A percentile compares a stretch with the other conserved stretches of the same genome.
Conservation (phyloP, 2,329 filamentous ascomycete species). For the Ophiostoma sp. region DNA sequence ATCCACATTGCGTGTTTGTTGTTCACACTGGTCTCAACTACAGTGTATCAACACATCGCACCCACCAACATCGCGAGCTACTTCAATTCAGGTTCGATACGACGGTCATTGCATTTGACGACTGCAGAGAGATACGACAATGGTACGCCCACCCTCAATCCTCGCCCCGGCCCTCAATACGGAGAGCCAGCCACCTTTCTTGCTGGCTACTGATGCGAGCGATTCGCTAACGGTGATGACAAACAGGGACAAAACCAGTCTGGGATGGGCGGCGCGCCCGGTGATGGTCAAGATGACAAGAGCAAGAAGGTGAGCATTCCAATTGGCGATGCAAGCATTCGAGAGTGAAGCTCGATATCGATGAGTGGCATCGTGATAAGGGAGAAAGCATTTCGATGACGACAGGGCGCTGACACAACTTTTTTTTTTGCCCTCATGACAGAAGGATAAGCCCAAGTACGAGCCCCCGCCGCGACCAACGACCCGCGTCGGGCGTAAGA, state of each 20-base stretch:
- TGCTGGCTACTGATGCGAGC: neutral
- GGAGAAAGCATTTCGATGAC: neutral
- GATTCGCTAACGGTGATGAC: neutral
- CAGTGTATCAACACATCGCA: constrained; percentile 7
- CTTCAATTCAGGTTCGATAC: neutral
- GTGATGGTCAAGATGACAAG: constrained; percentile 79
- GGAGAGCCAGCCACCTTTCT: too few relatives aligned
- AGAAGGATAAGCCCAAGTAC: constrained; percentile 99
- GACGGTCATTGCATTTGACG: neutral
- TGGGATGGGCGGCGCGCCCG: constrained; percentile 69
- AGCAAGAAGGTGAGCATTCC: constrained; percentile 78
- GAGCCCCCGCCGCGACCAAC: constrained; percentile 96
- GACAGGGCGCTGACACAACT: constrained; percentile 13
- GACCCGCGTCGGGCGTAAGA: constrained; percentile 95
- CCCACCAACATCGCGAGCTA: neutral
- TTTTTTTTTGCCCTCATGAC: constrained; percentile 25
- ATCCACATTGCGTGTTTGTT: constrained; percentile 15
- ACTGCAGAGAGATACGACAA: constrained; percentile 12
- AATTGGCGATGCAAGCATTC: neutral
- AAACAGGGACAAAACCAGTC: constrained; percentile 84
- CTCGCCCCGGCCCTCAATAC: neutral
- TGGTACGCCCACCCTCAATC: constrained; percentile 6
- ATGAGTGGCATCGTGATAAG: neutral
- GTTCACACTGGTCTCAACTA: neutral
- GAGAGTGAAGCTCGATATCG: neutral